Evolutionary conservation across 2,329 filamentous ascomycete species (phyloP), one percentile per base, ranked within the genome.

Genomic region (Purpureocillium lavendulum): DNA sequence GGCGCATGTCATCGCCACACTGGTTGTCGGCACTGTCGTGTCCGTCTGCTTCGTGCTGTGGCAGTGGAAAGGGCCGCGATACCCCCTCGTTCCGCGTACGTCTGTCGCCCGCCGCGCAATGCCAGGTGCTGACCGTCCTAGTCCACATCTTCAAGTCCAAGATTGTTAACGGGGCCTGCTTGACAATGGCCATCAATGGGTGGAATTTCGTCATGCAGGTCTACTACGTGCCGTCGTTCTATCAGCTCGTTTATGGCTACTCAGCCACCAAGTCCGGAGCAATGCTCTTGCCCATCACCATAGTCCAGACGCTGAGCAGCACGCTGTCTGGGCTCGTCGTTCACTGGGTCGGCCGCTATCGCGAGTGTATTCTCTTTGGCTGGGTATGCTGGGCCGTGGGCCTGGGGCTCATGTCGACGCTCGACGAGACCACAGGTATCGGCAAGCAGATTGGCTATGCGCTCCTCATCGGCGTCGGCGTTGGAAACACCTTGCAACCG

Each of bases 161-260:
- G 13, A 71, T 76, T 24, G 70, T 75, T 24, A 73, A 72, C 29
- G 72, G 73, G 1, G 70, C 71, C 1, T 75, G 69, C 42, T 45
- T 77, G 14, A 75, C 70, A 13, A 75, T 74, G 69, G 70, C 71
- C 29, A 67, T 77, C 49, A 75, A 76, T 37, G 73, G 73, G 4
- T 77, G 73, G 73, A 75, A 75, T 45, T 75, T 75, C 40, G 59
- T 76, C 17, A 66, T 73, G n/a, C 73, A 77, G 44, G 58, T 73
- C 7, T 72, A 71, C 45, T 71, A 65, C 41, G 61, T 69, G 4
- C 64, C 64, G 0, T 58, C 61, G 1, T 70, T 69, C 44, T 70
- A 70, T 44, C 68, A 70, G 38, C 60, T 70, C 10, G 61, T 58
- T 2, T 69, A 66, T 39, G 60, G 56, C 15, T 70, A 67, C 46